phyloP scores from a whole-genome alignment of 2,329 filamentous ascomycete genomes.

The Ophiognomonia clavigignenti-juglandacearum region DNA sequence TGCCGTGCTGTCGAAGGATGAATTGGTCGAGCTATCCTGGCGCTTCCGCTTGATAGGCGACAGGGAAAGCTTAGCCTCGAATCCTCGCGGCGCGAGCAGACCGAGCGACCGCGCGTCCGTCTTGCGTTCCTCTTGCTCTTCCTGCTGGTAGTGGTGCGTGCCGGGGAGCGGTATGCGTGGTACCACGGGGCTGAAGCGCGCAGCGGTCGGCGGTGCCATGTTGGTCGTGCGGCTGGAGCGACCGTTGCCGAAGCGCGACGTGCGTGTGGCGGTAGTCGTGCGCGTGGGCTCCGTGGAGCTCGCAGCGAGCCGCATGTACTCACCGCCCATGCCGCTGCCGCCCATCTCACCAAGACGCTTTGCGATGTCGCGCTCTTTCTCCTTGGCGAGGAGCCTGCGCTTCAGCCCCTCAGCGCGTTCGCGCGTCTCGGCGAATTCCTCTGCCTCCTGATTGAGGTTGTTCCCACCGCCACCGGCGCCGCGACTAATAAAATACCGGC shows the following conservation, averaged over 20 bases:
- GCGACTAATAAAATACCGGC: conserved; percentile 48
- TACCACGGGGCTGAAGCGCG: conserved; percentile 14
- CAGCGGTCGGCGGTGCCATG: conserved; percentile 12
- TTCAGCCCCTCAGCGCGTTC: conserved; percentile 63
- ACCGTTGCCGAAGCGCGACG: conserved; percentile 9
- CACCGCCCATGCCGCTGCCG: conserved; percentile 56
- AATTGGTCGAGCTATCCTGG: conserved; percentile 34
- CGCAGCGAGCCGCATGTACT: conserved; percentile 56
- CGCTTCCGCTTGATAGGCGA: conserved; percentile 60
- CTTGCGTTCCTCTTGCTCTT: conserved; percentile 22
- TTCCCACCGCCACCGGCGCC: conserved; percentile 42
- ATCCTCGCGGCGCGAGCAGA: conserved; percentile 33
- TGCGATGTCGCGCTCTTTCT: conserved; percentile 69
- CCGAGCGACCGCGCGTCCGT: conserved; percentile 42
- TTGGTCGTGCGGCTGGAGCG: not conserved
- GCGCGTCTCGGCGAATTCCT: conserved; percentile 41
- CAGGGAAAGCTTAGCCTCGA: conserved; percentile 45
- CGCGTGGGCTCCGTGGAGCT: conserved; percentile 1
- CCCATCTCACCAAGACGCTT: conserved; percentile 62
- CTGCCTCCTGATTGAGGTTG: conserved; percentile 22
- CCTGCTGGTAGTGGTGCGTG: conserved; percentile 12
- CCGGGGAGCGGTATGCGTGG: conserved; percentile 12
- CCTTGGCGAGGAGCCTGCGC: conserved; percentile 58
- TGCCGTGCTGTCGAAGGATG: conserved; percentile 8
- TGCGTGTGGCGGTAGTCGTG: conserved; percentile 11